phyloP scores from a whole-genome alignment of 805 yeast species.

The Ogataea ganodermae region DNA sequence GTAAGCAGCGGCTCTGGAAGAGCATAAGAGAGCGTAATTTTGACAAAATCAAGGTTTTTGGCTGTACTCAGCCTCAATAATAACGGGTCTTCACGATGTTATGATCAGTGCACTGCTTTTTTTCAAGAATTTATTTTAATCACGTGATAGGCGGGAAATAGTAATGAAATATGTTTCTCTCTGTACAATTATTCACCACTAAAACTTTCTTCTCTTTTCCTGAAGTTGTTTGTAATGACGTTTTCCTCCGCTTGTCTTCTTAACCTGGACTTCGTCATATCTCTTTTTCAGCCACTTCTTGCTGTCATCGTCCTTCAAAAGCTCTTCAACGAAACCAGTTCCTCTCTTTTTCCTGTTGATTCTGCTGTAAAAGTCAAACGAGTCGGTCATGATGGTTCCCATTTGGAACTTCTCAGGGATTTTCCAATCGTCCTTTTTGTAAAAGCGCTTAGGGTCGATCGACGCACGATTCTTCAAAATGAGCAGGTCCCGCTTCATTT shows the following conservation, averaged over 20 bases:
- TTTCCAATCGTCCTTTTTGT: conserved; percentile 80
- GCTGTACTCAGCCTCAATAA: conserved; percentile 1
- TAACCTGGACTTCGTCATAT: conserved; percentile 74
- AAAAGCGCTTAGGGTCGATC: conserved; percentile 93
- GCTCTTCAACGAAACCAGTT: conserved; percentile 75
- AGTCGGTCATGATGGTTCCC: conserved; percentile 85
- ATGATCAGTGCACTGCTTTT: not conserved
- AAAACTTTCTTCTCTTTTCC: conserved; percentile 57
- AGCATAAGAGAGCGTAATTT: conserved; percentile 53
- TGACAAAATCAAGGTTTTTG: conserved; percentile 42
- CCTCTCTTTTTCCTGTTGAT: conserved; percentile 73
- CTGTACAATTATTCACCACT: not conserved
- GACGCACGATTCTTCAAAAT: conserved; percentile 85
- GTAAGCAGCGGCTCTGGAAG: conserved; percentile 50
- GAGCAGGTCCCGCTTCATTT: conserved; percentile 72
- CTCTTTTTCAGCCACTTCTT: conserved; percentile 81
- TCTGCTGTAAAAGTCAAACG: conserved; percentile 74
- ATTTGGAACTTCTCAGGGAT: conserved; percentile 62
- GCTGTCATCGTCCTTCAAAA: conserved; percentile 70
- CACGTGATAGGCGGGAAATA: not conserved
- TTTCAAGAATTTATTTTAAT: too few species aligned
- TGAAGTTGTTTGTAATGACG: conserved; percentile 63
- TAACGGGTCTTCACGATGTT: not conserved
- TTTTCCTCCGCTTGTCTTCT: conserved; percentile 63
- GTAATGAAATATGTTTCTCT: not conserved